Base-by-base conservation (phyloP, 345 rosid species). In the Firmiana major region DNA sequence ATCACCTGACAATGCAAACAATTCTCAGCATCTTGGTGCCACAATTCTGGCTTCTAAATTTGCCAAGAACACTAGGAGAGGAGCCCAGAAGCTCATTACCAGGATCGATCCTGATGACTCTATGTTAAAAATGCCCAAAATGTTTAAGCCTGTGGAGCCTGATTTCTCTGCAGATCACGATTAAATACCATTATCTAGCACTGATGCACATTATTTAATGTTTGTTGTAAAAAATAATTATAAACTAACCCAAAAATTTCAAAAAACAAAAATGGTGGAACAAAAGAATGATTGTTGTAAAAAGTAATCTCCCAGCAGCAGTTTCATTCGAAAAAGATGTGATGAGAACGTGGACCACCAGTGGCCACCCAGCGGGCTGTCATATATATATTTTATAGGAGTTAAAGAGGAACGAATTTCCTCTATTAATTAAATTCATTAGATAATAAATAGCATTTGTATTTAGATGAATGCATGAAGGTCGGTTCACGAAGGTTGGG, bases 71-170 rank as follows among this genome's bases (percentile, higher is more conserved):
- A 90, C 93, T 0, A 88, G 77, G 57, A 89, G 79, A 79, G 90
- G 89, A 38, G 83, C 59, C 68, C 84, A 81, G 17, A 88, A 85
- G 81, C 82, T 86, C 19, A 24, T 67, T 24, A 21, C 81, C 31
- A 54, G 76, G 36, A 75, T 86, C 48, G 83, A 84, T 62, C 87
- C 84, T 58, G 88, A 88, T 65, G 91, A 84, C 38, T 82, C 90
- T 0, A 68, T 82, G 54, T 84, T 94, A 75, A 90, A 94, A 79
- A 89, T 94, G 97, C 95, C 98, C 45, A 92, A 94, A 80, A 77
- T 92, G 88, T 90, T 90, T 78, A 90, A 94, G 82, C 98, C 97
- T 5, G 81, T 84, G 57, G 96, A 90, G 72, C 94, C 94, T 36
- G 91, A 92, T 86, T 94, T 94, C 82, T 84, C 75, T 65, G 81